These are phyloP conservation scores for Sphaceloma murrayae DNA, from an alignment of 2,329 filamentous ascomycete species.

Conservation along the genomic window DNA sequence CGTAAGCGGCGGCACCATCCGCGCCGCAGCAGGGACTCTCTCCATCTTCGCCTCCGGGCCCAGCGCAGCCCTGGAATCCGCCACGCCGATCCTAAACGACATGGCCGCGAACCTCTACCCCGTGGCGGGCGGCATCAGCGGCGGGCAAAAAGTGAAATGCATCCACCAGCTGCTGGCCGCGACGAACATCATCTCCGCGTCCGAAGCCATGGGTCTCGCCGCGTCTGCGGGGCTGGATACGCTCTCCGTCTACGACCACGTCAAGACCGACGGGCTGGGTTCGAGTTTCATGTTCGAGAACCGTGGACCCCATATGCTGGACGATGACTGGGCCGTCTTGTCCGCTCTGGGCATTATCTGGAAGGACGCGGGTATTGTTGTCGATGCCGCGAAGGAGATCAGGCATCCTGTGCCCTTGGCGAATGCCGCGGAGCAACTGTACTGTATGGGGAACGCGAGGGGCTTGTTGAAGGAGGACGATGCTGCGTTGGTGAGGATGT, in stretches of 20 bases:
- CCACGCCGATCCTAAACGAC: constrained; percentile 49
- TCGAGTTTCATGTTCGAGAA: constrained; percentile 50
- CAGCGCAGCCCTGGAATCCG: constrained; percentile 46
- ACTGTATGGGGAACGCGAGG: constrained; percentile 47
- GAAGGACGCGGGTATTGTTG: constrained; percentile 53
- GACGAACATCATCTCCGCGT: constrained; percentile 47
- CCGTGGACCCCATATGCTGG: constrained; percentile 45
- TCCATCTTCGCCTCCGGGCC: constrained; percentile 63
- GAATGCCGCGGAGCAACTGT: constrained; percentile 54
- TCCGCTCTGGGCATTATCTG: constrained; percentile 39
- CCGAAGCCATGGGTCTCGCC: constrained; percentile 49
- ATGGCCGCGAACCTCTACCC: constrained; percentile 58
- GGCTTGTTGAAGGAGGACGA: constrained; percentile 49
- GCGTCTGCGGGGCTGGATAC: constrained; percentile 46
- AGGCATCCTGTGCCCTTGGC: constrained; percentile 53
- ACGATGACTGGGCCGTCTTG: constrained; percentile 40
- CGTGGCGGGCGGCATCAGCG: constrained; percentile 43
- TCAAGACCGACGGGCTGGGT: constrained; percentile 31
- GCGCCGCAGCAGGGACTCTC: constrained; percentile 61
- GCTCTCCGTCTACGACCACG: constrained; percentile 39
- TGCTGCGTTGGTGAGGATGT: constrained; percentile 47
- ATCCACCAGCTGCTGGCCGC: constrained; percentile 51
- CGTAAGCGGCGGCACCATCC: constrained; percentile 59
- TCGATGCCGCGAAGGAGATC: constrained; percentile 49
- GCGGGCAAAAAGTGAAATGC: constrained; percentile 49